These are phyloP conservation scores for Penicillium oxalicum DNA, from an alignment of 2,329 filamentous ascomycete species.

Conservation along the genomic window DNA sequence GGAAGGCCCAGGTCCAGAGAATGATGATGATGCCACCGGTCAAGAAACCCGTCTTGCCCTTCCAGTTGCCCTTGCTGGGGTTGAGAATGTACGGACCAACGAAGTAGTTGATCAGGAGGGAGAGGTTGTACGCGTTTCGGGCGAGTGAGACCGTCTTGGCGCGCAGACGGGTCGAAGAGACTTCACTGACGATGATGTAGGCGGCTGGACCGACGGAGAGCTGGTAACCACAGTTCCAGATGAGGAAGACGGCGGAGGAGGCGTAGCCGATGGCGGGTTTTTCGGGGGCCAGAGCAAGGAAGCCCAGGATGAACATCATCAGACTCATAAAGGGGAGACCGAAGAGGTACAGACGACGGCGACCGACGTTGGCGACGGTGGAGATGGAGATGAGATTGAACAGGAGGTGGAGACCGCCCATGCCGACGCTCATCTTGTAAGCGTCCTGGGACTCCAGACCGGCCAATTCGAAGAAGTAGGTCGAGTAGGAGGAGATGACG, in stretches of 20 bases:
- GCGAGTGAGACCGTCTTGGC: constrained; percentile 50
- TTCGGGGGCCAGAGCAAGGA: constrained; percentile 38
- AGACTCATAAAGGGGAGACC: constrained; percentile 18
- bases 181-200: constrained; percentile 48
- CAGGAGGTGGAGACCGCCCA: constrained; percentile 31
- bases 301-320: constrained; percentile 20
- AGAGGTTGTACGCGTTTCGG: constrained; percentile 45
- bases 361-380: constrained; percentile 29
- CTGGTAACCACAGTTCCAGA: constrained; percentile 49
- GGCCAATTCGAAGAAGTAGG: constrained; percentile 34
- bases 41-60: constrained; percentile 38
- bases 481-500: constrained; percentile 17
- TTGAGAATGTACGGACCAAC: constrained; percentile 26
- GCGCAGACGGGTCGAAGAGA: constrained; percentile 48
- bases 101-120: constrained; percentile 41
- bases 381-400: constrained; percentile 30
- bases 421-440: constrained; percentile 21
- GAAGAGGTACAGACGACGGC: constrained; percentile 33
- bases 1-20: constrained; percentile 35
- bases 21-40: constrained; percentile 31
- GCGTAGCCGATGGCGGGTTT: constrained; percentile 20
- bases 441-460: constrained; percentile 37
- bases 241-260: constrained; percentile 42
- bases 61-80: constrained; percentile 34
- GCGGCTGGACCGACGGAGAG: constrained; percentile 49